phyloP scores from a whole-genome alignment of 139 green algal genomes.

The Coelastrella sp. region DNA sequence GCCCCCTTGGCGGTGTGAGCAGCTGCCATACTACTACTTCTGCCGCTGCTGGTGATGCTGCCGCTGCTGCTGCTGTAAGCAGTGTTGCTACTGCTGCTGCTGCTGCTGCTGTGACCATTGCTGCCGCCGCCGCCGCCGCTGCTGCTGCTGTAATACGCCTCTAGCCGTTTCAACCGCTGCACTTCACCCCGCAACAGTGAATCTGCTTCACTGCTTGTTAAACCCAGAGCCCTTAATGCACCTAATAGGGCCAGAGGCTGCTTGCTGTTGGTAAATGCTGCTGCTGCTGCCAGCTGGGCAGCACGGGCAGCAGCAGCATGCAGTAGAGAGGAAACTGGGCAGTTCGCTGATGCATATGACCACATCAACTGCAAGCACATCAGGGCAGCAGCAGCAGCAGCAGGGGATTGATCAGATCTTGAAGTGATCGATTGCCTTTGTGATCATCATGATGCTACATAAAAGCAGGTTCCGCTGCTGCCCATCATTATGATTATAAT shows the following conservation, averaged over 20 bases:
- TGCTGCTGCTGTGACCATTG: neutral
- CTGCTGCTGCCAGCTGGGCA: neutral
- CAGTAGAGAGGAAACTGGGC: neutral
- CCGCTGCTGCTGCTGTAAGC: too few relatives aligned
- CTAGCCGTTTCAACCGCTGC: neutral
- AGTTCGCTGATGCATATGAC: slow-evolving; percentile 25
- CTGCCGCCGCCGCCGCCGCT: neutral
- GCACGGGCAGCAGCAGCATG: neutral
- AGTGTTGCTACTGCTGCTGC: neutral
- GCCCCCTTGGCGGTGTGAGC: too few relatives aligned
- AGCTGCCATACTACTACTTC: too few relatives aligned
- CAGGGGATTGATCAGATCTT: neutral
- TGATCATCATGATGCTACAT: too few relatives aligned
- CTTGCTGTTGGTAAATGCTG: slow-evolving; percentile 18
- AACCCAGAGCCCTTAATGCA: neutral
- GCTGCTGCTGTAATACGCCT: neutral
- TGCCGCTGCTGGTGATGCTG: too few relatives aligned
- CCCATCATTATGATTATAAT: too few relatives aligned
- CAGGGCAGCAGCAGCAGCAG: neutral
- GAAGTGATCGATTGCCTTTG: too few relatives aligned
- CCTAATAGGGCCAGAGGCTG: slow-evolving; percentile 26
- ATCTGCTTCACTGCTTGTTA: slow-evolving; percentile 2
- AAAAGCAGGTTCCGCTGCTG: too few relatives aligned
- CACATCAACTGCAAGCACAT: slow-evolving; percentile 35
- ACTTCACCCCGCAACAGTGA: neutral